Conservation (phyloP, 441 rosid species). For the Adansonia madagascariensis region DNA sequence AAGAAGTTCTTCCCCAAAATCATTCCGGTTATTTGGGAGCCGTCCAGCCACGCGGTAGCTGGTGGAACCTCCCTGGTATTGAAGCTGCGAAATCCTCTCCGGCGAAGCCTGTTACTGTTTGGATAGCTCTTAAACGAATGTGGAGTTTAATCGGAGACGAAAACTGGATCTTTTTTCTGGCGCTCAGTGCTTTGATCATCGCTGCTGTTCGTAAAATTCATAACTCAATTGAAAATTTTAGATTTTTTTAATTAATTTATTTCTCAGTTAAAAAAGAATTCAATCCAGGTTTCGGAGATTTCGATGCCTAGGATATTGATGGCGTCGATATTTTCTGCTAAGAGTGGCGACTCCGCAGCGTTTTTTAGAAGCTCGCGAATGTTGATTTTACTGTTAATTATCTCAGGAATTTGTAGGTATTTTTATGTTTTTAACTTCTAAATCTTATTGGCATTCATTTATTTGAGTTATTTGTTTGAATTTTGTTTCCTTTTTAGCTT, state of each 20-base stretch:
- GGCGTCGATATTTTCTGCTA: constrained; percentile 54
- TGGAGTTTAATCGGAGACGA: constrained; percentile 48
- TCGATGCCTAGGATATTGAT: constrained; percentile 55
- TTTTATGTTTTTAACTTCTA: not conserved
- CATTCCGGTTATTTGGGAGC: not conserved
- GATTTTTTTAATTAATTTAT: not conserved
- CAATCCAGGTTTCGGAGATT: constrained; percentile 50
- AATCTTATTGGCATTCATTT: not conserved
- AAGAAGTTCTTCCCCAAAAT: not conserved
- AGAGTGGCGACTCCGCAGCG: constrained; percentile 36
- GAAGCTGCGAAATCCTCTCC: constrained; percentile 21
- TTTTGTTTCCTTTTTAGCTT: constrained; percentile 5
- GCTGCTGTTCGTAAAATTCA: constrained; percentile 43
- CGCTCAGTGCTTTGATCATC: constrained; percentile 41
- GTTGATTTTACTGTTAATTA: constrained; percentile 46
- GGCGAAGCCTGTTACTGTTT: constrained; percentile 34
- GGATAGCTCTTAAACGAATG: constrained; percentile 36
- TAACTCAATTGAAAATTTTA: not conserved
- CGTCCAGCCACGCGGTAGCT: constrained; percentile 31
- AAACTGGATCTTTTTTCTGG: constrained; percentile 45
- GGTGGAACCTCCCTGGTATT: constrained; percentile 43
- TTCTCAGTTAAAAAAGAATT: not conserved
- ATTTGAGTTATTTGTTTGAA: not conserved
- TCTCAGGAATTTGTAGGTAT: constrained; percentile 58
- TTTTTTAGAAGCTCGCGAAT: constrained; percentile 39